Base-by-base conservation (phyloP, 1,139 yeast genomes). In the Debaryomycetaceae sp. region DNA sequence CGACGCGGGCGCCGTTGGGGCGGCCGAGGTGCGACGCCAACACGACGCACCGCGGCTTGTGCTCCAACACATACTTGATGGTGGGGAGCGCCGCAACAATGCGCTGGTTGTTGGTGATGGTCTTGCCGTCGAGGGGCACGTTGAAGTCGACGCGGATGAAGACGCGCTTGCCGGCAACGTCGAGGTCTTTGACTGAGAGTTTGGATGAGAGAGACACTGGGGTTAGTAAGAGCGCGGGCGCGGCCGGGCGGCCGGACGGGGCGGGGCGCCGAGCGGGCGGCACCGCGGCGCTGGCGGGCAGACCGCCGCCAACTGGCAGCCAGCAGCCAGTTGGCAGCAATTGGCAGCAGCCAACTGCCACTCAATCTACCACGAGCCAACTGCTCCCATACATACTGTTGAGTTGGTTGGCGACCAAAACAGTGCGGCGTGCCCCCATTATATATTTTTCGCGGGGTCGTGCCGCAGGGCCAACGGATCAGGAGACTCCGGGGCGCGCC, bases 71-170 rank as follows among this genome's bases (percentile, higher is more conserved):
- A 58, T 88, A 88, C 68, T 89, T 68, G 71, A 89, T 89, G 46
- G 97, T 88, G 61, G 97, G 97, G 52, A 89, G 71, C 45, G 97
- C 97, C 59, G 96, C 97, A 49, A 86, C 96, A 59, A 89, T 91
- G 70, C 97, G 82, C 72, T 89, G 96, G 71, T 89, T 89, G 80
- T 91, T 89, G 73, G 97, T 91, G 75, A 89, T 91, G 58, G 81
- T 86, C 54, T 75, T 78, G 46, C 96, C 97, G 58, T 89, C 96
- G 51, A 89, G 78, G 55, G 97, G 97, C 46, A 91, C 97, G 68
- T 91, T 89, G 79, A 89, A 89, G 68, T 89, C 95, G 44, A 88
- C 96, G 68, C 96, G 83, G 74, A 89, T 86, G 68, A 89, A 86
- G 56, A 89, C 97, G 57, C 95, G 78, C 75, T 88, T 88, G 62